phyloP scores from a whole-genome alignment of 495 filamentous ascomycete genomes.

The Penicillium verhagenii region DNA sequence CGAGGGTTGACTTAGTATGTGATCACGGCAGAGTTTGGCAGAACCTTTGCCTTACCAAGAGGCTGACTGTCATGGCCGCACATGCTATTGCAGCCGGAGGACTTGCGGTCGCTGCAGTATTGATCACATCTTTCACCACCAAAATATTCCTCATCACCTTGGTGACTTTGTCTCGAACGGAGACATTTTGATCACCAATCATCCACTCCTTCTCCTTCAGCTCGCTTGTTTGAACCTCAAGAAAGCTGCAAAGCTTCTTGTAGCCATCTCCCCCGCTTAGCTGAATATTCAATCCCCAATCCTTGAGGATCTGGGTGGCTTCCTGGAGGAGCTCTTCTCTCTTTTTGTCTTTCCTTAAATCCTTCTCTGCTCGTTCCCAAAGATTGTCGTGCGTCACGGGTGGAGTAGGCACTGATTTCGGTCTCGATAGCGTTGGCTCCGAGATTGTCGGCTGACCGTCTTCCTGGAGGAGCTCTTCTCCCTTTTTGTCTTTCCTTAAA shows the following conservation, averaged over 20 bases:
- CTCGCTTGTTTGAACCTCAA: not conserved
- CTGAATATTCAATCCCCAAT: not conserved
- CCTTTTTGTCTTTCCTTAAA: not conserved
- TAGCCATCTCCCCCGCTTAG: not conserved
- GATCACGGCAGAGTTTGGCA: too few species aligned
- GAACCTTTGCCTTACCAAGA: not conserved
- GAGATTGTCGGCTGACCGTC: not conserved
- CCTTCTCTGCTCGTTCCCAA: not conserved
- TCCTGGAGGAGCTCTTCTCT: not conserved
- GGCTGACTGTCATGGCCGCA: not conserved
- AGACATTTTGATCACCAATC: not conserved
- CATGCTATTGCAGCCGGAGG: not conserved
- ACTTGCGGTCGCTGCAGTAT: not conserved
- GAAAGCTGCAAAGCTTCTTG: not conserved
- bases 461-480: not conserved
- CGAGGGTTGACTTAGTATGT: too few species aligned
- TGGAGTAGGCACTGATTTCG: not conserved
- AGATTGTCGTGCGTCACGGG: not conserved
- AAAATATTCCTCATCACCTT: not conserved
- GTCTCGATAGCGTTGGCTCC: not conserved
- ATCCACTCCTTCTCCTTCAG: slow-evolving; percentile 1
- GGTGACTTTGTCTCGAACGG: not conserved
- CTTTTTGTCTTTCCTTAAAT: not conserved
- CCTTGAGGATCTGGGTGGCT: not conserved
- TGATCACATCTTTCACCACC: not conserved